Evolutionary conservation across 768 basidiomycete genomes (phyloP), one percentile per base, ranked within the genome.

Genomic region (Saitozyma podzolica): DNA sequence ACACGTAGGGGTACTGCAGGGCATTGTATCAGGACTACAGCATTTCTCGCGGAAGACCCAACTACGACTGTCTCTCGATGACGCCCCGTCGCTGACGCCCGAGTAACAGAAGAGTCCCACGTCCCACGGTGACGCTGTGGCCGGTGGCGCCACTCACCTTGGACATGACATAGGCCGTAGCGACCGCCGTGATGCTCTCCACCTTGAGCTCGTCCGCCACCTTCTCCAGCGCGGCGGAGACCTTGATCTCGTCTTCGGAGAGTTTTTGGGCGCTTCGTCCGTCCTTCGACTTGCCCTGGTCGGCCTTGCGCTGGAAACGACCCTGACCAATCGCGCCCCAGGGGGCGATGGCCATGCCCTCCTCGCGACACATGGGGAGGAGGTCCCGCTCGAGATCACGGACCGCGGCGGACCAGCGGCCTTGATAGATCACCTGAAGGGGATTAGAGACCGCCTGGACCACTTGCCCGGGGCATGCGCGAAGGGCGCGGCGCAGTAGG

Each of bases 301-400:
- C 82, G 0, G 66, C 80, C 50, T 82, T 80, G 0, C 81, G 79
- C 50, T 80, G 78, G 59, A 83, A 74, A 65, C 77, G 78, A 8
- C 83, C 83, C n/a, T 56, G 78, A 4, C 73, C 81, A 19, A 83
- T 74, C 5, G 82, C 81, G 29, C 78, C 78, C 82, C 81, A 84
- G 7, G 83, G 82, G 1, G 83, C 82, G 48, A 83, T 68, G 13
- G 81, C 82, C 58, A 83, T 72, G 29, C 81, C 81, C 75, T 67
- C 58, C 10, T 11, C 39, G 29, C 60, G 67, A 67, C 49, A 71
- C 81, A 81, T 81, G 11, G 80, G 80, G 54, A 86, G 82, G 56
- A 85, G 83, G 0, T 85, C 85, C 10, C 84, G 80, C 72, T 86
- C 85, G 43, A 85, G 78, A 20, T 82, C 82, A 40, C 85, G 81